Percentiles rank a stretch among this genome's conserved stretches.
Conservation (phyloP, 2,329 filamentous ascomycete species). For the Seiridium cupressi region DNA sequence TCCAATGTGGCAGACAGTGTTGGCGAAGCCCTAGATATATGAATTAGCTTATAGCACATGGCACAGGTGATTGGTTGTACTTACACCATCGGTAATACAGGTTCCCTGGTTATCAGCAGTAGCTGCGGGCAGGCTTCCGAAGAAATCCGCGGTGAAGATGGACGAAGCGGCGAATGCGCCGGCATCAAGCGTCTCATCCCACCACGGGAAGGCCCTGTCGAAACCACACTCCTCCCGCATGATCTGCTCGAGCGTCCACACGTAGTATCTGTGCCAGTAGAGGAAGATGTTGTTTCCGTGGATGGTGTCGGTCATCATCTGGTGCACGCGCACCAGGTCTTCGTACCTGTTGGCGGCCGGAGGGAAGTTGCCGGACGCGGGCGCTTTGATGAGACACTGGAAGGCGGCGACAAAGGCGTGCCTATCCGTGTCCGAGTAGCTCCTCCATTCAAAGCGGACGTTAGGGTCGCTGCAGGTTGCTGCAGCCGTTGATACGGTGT, state of each 20-base stretch:
- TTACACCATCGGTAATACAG: slow-evolving; percentile 25
- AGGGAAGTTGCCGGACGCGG: slow-evolving; percentile 22
- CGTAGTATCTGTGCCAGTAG: slow-evolving; percentile 31
- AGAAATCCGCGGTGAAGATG: slow-evolving; percentile 27
- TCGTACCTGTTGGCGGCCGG: slow-evolving; percentile 29
- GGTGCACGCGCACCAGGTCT: slow-evolving; percentile 30
- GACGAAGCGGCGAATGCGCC: slow-evolving; percentile 25
- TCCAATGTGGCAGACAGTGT: slow-evolving; percentile 14
- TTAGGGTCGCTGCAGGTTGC: slow-evolving; percentile 19
- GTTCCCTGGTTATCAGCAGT: slow-evolving; percentile 20
- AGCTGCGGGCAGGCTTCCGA: slow-evolving; percentile 24
- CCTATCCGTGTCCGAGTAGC: slow-evolving; percentile 26
- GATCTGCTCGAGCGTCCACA: slow-evolving; percentile 26
- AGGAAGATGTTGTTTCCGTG: slow-evolving; percentile 30
- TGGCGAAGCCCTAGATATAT: slow-evolving; percentile 18
- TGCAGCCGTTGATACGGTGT: neutral
- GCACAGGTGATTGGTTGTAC: slow-evolving; percentile 1
- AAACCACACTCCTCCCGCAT: slow-evolving; percentile 31
- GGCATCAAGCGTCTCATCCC: slow-evolving; percentile 32
- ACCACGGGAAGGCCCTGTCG: slow-evolving; percentile 27
- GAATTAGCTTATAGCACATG: neutral
- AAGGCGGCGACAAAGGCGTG: slow-evolving; percentile 26
- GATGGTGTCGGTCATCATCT: slow-evolving; percentile 27
- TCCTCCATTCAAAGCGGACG: slow-evolving; percentile 28
- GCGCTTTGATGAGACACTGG: slow-evolving; percentile 24